These are phyloP conservation scores for Neofusicoccum ribis DNA, from an alignment of 2,329 filamentous ascomycete genomes.

Conservation along the genomic window DNA sequence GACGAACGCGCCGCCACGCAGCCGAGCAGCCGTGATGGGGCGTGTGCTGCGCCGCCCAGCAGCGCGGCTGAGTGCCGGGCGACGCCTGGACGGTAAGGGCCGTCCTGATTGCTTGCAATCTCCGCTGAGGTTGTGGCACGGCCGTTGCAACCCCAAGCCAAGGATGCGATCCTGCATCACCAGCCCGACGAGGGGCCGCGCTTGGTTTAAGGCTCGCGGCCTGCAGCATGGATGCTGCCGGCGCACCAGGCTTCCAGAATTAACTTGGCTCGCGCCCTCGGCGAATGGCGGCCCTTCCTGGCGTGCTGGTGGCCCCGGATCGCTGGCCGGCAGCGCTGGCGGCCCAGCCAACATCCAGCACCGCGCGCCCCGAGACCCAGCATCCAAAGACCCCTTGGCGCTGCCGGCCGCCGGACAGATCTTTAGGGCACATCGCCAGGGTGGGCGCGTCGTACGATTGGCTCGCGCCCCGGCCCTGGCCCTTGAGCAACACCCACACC, in stretches of 20 bases:
- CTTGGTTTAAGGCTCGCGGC: constrained; percentile 15
- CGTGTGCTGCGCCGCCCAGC: background rate
- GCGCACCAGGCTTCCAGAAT: constrained; percentile 11
- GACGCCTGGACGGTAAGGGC: background rate
- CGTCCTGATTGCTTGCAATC: constrained; percentile 14
- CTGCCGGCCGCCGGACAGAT: constrained; percentile 14
- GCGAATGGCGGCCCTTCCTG: constrained; percentile 4
- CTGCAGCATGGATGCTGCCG: constrained; percentile 8
- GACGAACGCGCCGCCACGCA: constrained; percentile 6
- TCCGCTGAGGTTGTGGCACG: constrained; percentile 17
- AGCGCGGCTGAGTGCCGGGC: constrained; percentile 4
- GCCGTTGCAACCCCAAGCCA: constrained; percentile 19
- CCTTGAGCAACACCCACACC: constrained; percentile 12
- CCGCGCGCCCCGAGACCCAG: constrained; percentile 14
- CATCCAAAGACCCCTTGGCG: constrained; percentile 9
- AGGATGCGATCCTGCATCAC: constrained; percentile 20
- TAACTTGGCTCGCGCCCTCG: background rate
- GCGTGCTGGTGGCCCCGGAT: constrained; percentile 6
- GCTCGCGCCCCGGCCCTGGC: constrained; percentile 8
- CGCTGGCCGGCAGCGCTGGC: constrained; percentile 10
- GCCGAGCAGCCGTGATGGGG: background rate
- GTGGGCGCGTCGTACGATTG: background rate
- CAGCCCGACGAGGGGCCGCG: constrained; percentile 9
- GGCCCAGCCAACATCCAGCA: constrained; percentile 10
- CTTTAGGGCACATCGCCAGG: constrained; percentile 16